Base-by-base conservation (phyloP, 2,329 filamentous ascomycete genomes). In the Aspergillus ochraceus region DNA sequence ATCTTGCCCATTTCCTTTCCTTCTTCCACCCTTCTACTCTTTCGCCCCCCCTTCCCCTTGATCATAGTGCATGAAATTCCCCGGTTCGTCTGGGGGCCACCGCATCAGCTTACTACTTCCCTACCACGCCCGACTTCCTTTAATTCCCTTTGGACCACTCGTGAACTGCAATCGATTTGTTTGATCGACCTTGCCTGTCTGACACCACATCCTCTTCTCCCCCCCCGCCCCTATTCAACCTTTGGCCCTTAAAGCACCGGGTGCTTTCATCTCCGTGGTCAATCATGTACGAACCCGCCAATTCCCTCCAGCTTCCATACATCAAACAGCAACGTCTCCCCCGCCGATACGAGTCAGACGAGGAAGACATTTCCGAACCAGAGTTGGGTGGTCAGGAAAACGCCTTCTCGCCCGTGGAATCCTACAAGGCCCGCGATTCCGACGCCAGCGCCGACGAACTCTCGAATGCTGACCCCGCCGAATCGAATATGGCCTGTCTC, bases 311-410 rank as follows among this genome's bases (percentile, higher is more conserved):
- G 50, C 64, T 76, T 54, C 67, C 70, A 46, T 72, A 72, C 57
- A 62, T 73, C 60, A 71, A 69, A 59, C 65, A 67, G 36, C 71
- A 69, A 47, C 69, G 62, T 52, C 66, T 74, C 14, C 72, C 73
- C 50, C 68, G 67, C 46, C 68, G 68, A 29, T 76, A 77, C 60
- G 74, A 77, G 51, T 77, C 74, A 11, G 74, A 77, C 26, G 74
- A 77, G 60, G 74, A 76, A 60, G 74, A 72, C 49, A 66, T 73
- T 6, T 76, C 74, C 12, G 74, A 76, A 60, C 73, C 74, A 1
- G 74, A 76, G 59, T 65, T 67, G 19, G 69, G 72, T 29, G 66
- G 68, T 10, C 69, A 72, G 9, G 72, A 74, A 46, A 60, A 70
- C 61, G 64, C 69, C 14, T 74, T 72, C 29, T 75, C 74, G 20